A percentile compares a stretch with the other conserved stretches of the same genome.
Evolutionary conservation across 106 monocot genomes (phyloP).

Genomic region (Posidonia australis): DNA sequence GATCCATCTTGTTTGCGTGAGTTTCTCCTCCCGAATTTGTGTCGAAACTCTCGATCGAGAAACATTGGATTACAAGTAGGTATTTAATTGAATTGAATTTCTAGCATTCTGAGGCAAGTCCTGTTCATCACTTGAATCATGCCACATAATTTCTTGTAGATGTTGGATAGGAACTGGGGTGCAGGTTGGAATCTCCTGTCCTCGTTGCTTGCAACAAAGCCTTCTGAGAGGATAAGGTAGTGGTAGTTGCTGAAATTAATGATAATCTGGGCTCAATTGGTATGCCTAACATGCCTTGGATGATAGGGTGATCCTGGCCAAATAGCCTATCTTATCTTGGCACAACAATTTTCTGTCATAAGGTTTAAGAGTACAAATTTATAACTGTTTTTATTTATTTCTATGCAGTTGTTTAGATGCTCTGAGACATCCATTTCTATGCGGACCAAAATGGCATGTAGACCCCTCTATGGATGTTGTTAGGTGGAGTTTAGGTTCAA

Average conservation of each 20-base stretch:
- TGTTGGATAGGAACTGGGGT: conserved; percentile 94
- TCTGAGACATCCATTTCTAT: conserved; percentile 85
- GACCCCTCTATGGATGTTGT: conserved; percentile 59
- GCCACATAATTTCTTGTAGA: conserved; percentile 32
- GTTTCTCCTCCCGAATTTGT: conserved; percentile 69
- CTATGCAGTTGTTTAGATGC: conserved; percentile 79
- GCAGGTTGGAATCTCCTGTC: conserved; percentile 97
- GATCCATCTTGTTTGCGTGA: conserved; percentile 87
- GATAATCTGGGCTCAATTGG: background rate
- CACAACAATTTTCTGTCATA: background rate
- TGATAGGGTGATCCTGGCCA: background rate
- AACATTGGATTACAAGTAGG: conserved; percentile 79
- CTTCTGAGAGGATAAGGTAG: conserved; percentile 84
- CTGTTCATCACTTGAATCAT: background rate
- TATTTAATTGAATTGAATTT: conserved; percentile 1
- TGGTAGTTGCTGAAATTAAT: background rate
- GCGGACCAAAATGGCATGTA: conserved; percentile 96
- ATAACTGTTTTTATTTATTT: background rate
- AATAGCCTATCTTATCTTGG: background rate
- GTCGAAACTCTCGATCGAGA: conserved; percentile 59
- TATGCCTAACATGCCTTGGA: background rate
- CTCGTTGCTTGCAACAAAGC: conserved; percentile 67
- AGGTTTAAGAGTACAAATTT: too few relatives aligned
- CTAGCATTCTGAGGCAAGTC: background rate
- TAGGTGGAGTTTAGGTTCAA: conserved; percentile 94